A percentile compares a stretch with the other conserved stretches of the same genome.
phyloP scores from a whole-genome alignment of 352 stramenopile species.

The Globisporangium lucens region DNA sequence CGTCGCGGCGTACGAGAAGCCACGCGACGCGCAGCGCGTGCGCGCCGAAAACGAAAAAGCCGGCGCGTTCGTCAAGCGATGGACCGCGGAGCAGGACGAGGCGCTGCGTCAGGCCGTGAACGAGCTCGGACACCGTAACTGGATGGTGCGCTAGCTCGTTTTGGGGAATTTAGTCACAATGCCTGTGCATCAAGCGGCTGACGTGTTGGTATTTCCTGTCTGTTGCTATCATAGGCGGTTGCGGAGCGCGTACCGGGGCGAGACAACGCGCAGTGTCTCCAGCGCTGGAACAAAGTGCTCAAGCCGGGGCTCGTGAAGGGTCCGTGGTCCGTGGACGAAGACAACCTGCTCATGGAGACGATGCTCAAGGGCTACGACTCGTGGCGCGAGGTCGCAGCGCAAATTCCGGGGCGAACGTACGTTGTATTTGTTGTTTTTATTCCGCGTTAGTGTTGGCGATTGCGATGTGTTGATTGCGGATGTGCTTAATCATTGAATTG shows the following conservation, averaged over 20 bases:
- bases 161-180: too few relatives aligned
- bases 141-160: constrained; percentile 52
- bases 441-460: background rate
- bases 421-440: constrained; percentile 6
- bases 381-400: constrained; percentile 65
- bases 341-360: constrained; percentile 80
- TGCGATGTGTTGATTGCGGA: background rate
- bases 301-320: constrained; percentile 92
- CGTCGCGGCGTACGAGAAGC: constrained; percentile 25
- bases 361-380: constrained; percentile 81
- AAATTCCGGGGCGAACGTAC: constrained; percentile 70
- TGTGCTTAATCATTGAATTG: background rate
- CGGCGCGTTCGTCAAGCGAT: constrained; percentile 51
- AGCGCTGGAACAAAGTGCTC: constrained; percentile 89
- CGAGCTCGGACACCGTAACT: constrained; percentile 83
- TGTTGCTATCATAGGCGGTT: constrained; percentile 33
- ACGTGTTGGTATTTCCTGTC: background rate
- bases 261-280: constrained; percentile 80
- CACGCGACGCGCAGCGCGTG: constrained; percentile 45
- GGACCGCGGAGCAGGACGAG: constrained; percentile 85
- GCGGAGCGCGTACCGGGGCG: constrained; percentile 57
- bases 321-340: constrained; percentile 90
- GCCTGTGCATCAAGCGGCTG: background rate
- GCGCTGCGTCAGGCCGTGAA: constrained; percentile 73
- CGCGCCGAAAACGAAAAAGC: constrained; percentile 48